Evolutionary conservation across 176 grass and related monocot species (phyloP), one percentile per base, ranked within the genome.

Genomic region (Neostapfia colusana): DNA sequence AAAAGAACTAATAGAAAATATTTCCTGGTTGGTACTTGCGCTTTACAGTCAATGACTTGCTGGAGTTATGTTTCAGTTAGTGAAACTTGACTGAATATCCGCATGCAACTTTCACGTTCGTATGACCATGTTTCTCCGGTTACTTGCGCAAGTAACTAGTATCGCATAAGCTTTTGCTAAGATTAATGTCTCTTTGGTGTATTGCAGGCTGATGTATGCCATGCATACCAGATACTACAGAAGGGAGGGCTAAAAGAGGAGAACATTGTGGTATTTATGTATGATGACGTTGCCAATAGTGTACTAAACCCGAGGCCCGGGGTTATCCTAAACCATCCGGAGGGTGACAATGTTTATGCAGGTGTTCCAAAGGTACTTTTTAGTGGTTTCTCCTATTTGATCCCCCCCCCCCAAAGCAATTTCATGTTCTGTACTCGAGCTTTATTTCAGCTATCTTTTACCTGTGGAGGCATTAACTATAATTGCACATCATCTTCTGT

Each of bases 191-290:
- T 34, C 58, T 2, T n/a, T 37, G 13, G 41, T 69, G 45, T 9
- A 11, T 65, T 75, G 73, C 68, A 97, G 90, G 88, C 94, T 44
- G 94, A 97, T 89, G 42, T 97, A 83, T 97, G 90, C 63, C 94
- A 97, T 61, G 94, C 94, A 18, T 97, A 91, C 81, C 90, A 93
- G 70, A 81, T 97, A 86, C 74, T 93, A 45, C 34, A 16, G 56
- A 87, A 82, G 23, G 88, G 94, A 27, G 90, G 88, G 1, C 26
- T 93, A 28, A 97, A 85, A 37, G 90, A 91, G 68, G 88, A 97
- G 55, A 93, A 97, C 82, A 97, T 97, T 45, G 88, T 91, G 31
- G 94, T 93, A 16, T 93, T 89, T 72, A 97, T 97, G 94, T 88
- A 93, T 46, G 90, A 93, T 76, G 94, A 97, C 37, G 69, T 97